These are phyloP conservation scores for Barbatosphaeria neglecta DNA, from an alignment of 495 filamentous ascomycete genomes.

Conservation along the genomic window DNA sequence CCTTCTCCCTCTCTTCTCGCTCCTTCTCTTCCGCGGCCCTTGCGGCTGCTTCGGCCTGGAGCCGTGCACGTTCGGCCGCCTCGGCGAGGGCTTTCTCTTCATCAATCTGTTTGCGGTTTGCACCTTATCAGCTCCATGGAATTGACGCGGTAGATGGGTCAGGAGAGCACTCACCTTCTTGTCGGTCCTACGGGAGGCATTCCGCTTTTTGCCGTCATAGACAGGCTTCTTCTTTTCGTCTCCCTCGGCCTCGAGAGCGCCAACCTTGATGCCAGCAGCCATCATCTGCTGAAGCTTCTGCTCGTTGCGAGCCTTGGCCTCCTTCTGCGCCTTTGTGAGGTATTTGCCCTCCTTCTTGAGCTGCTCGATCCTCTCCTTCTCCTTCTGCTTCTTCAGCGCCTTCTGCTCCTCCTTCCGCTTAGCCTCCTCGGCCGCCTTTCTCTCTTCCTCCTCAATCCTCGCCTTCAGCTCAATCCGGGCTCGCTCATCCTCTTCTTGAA, in stretches of 20 bases:
- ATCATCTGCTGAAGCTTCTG: constrained; percentile 90
- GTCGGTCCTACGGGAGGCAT: constrained; percentile 43
- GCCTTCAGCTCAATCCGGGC: constrained; percentile 62
- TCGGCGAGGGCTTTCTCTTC: constrained; percentile 59
- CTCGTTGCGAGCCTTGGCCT: constrained; percentile 72
- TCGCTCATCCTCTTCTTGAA: constrained; percentile 65
- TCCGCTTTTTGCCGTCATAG: constrained; percentile 68
- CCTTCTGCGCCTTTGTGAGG: constrained; percentile 85
- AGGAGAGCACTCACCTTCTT: constrained; percentile 57
- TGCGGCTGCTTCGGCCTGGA: constrained; percentile 53
- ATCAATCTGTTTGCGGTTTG: too few relatives aligned
- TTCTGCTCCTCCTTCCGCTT: constrained; percentile 39
- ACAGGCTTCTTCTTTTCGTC: constrained; percentile 61
- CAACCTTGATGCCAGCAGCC: constrained; percentile 73
- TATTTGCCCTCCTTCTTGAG: constrained; percentile 92
- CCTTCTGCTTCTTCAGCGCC: constrained; percentile 81
- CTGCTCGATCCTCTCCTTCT: constrained; percentile 91
- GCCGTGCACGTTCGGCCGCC: constrained; percentile 53
- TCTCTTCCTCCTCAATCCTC: constrained; percentile 57
- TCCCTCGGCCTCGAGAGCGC: constrained; percentile 46
- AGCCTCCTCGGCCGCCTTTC: constrained; percentile 56
- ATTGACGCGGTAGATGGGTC: background rate
- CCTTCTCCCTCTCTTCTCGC: constrained; percentile 34
- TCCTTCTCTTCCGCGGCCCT: constrained; percentile 48
- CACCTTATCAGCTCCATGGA: too few relatives aligned